phyloP scores from a whole-genome alignment of 768 basidiomycete genomes.

The Thelephora ganbajun region DNA sequence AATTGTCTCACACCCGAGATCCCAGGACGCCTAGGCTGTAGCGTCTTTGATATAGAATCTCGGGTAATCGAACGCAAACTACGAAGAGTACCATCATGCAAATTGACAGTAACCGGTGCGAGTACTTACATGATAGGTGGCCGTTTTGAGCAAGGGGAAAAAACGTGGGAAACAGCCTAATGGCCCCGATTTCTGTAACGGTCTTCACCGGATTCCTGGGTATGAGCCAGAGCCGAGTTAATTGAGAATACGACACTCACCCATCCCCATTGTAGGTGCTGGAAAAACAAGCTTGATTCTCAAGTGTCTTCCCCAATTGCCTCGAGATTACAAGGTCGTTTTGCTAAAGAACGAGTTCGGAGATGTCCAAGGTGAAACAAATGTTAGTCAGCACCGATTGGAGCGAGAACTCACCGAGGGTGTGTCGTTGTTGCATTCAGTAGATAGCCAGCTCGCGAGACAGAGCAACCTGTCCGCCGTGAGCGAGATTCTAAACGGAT shows the following conservation, averaged over 20 bases:
- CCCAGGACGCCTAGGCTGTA: no score
- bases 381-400: not conserved
- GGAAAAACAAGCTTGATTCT: slow-evolving; percentile 77
- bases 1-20: no score
- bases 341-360: slow-evolving; percentile 95
- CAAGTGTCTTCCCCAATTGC: slow-evolving; percentile 67
- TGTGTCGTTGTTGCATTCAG: slow-evolving; percentile 21
- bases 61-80: no score
- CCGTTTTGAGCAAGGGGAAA: no score
- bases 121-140: no score
- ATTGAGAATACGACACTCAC: no score
- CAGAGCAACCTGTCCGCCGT: slow-evolving; percentile 78
- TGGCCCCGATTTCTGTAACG: slow-evolving; percentile 60
- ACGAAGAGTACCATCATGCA: no score
- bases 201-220: slow-evolving; percentile 90
- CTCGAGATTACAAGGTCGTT: slow-evolving; percentile 78
- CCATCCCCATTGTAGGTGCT: slow-evolving; percentile 22
- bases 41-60: no score
- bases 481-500: slow-evolving; percentile 92
- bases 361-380: slow-evolving; percentile 62
- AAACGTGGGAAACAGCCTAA: not conserved
- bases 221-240: no score
- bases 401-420: not conserved
- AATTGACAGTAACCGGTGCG: no score
- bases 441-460: slow-evolving; percentile 83